Evolutionary conservation across 768 basidiomycete species (phyloP), one percentile per base, ranked within the genome.

Genomic region (Suillus clintonianus): DNA sequence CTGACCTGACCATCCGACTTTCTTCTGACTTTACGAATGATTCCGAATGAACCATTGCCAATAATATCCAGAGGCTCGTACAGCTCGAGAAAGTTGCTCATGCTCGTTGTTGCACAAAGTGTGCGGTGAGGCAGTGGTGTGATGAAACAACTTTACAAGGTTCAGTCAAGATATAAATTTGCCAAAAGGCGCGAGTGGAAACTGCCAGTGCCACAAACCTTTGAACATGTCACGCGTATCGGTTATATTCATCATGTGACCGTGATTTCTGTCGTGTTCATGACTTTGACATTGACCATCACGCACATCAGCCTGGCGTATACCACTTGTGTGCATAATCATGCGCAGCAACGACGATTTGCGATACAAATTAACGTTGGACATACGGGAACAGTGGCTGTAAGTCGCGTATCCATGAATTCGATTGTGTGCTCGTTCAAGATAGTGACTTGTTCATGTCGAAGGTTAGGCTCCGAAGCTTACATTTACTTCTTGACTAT

Each of bases 21-120:
- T 69, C 95, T 81, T 65, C 88, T 82, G 14, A 98, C 96, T 80
- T 98, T 98, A 64, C 95, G 88, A 67, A 99, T 99, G 65, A 99
- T 93, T 2, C 97, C 97, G 80, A 99, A 99, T 5, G 92, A 93
- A 32, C 97, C 97, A 70, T 96, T 98, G 5, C 97, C 97, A 54
- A 99, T 97, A 62, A 97, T 84, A 67, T 96, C 95, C 54, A 95
- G 82, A 8, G 93, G 82, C 65, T 95, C 94, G 71, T 97, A 99
- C 56, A 85, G 83, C 69, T 92, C 91, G 24, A 96, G 80, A 68
- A 88, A 87, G 1, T 62, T 50, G 14, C 66, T 62, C 74, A 76
- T 77, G 60, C n/a, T 61, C 55, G 58, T 24, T 64, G 64, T 51
- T 37, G 51, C 70, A 50, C 59, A 48, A 43, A 13, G 34, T 9